A percentile compares a stretch with the other conserved stretches of the same genome.
These are phyloP conservation scores for Moricandia moricandioides DNA, from an alignment of 345 rosid species.

Conservation along the genomic window DNA sequence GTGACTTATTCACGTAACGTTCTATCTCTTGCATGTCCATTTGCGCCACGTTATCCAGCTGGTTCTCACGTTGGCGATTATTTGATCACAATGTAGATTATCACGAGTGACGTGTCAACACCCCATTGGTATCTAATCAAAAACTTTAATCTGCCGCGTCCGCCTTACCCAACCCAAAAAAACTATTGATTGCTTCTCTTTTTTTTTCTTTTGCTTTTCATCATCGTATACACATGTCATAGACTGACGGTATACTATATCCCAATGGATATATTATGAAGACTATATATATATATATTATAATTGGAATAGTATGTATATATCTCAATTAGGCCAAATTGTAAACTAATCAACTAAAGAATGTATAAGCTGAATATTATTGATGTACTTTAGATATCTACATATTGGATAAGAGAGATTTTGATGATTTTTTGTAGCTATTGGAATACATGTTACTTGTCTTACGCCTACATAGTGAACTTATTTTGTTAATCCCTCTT, in stretches of 20 bases:
- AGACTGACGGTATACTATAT: background rate
- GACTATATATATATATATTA: background rate
- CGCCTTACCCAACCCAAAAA: slow-evolving; percentile 21
- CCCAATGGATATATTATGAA: background rate
- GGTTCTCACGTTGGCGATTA: slow-evolving; percentile 25
- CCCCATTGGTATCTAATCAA: slow-evolving; percentile 21
- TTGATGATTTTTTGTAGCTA: background rate
- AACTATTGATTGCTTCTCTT: background rate
- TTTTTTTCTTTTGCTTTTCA: background rate
- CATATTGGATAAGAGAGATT: background rate
- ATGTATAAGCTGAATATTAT: background rate
- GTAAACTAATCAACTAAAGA: background rate
- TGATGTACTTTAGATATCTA: background rate
- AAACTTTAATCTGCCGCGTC: slow-evolving; percentile 28
- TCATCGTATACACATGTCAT: slow-evolving; percentile 7
- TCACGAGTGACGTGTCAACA: slow-evolving; percentile 10
- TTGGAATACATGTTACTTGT: background rate
- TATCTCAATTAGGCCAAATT: background rate
- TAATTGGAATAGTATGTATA: background rate
- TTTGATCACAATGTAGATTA: slow-evolving; percentile 29
- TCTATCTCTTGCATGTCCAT: slow-evolving; percentile 7
- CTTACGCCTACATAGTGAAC: background rate
- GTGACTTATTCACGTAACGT: slow-evolving; percentile 27
- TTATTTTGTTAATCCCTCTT: background rate
- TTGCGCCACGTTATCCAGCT: slow-evolving; percentile 28